Conservation (phyloP, 352 stramenopile genomes). For the Pythium biforme region DNA sequence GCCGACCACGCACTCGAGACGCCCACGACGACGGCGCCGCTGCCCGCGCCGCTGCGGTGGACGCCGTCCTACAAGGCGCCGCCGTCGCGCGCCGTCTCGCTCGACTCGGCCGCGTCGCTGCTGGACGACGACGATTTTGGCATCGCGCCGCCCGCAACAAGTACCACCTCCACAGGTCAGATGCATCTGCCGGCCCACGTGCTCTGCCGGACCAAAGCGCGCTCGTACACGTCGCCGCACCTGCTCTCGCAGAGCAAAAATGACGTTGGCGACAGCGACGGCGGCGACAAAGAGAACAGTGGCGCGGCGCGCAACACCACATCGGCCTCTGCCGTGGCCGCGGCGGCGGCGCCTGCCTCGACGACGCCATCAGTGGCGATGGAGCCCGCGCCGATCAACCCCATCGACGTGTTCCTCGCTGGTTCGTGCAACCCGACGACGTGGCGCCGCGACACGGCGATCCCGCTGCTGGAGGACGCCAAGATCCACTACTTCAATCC, state of each 20-base stretch:
- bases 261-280: neutral
- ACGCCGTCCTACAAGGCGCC: conserved; percentile 17
- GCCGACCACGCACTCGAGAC: neutral
- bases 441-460: conserved; percentile 75
- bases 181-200: conserved; percentile 36
- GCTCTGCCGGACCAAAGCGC: conserved; percentile 40
- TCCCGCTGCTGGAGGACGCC: conserved; percentile 68
- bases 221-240: conserved; percentile 69
- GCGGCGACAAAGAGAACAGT: conserved; percentile 22
- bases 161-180: neutral
- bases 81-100: conserved; percentile 26
- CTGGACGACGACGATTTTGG: conserved; percentile 14
- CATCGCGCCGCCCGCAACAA: neutral
- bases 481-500: conserved; percentile 85
- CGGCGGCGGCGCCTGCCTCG: too few species aligned
- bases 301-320: conserved; percentile 13
- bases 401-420: conserved; percentile 76
- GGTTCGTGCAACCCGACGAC: conserved; percentile 90
- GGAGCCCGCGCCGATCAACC: conserved; percentile 24
- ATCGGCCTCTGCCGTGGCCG: neutral
- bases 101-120: conserved; percentile 22
- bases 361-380: neutral
- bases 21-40: neutral
- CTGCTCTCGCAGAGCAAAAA: conserved; percentile 30
- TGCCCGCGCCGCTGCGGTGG: conserved; percentile 15